Conservation (phyloP, 495 filamentous ascomycete genomes). For the Penicillium angulare region DNA sequence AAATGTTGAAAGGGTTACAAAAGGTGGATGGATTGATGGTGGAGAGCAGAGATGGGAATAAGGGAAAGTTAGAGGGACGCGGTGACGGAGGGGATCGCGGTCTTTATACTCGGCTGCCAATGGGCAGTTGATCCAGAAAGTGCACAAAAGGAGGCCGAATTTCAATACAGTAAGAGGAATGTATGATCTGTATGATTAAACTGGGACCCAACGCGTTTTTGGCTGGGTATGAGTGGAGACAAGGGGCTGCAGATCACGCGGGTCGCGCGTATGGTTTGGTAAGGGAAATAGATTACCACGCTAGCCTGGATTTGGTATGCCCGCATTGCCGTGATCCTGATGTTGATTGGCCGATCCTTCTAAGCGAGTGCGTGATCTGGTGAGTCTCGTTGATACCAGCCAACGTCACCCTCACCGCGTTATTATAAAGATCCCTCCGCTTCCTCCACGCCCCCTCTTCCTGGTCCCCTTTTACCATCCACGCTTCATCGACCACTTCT, state of each 20-base stretch:
- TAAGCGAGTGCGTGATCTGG: constrained; percentile 55
- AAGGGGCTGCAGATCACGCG: constrained; percentile 20
- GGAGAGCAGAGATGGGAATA: constrained; percentile 36
- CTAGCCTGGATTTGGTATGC: constrained; percentile 33
- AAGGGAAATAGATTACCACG: constrained; percentile 20
- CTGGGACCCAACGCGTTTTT: constrained; percentile 24
- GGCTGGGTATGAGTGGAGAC: constrained; percentile 3
- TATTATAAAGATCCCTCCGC: constrained; percentile 47
- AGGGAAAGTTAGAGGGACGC: constrained; percentile 42
- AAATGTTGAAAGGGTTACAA: constrained; percentile 20
- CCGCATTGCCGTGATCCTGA: constrained; percentile 27
- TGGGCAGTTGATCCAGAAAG: constrained; percentile 43
- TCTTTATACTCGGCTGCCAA: constrained; percentile 54
- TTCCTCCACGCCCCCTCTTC: constrained; percentile 30
- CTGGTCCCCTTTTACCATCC: constrained; percentile 25
- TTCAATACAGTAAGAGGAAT: constrained; percentile 44
- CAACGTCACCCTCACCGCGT: constrained; percentile 45
- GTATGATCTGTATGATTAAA: constrained; percentile 56
- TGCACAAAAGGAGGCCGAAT: constrained; percentile 45
- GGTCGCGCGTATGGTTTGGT: not conserved
- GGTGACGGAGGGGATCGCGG: constrained; percentile 43
- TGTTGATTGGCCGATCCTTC: constrained; percentile 40
- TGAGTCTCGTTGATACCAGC: constrained; percentile 31
- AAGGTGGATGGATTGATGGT: constrained; percentile 33
- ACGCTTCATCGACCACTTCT: constrained; percentile 6